Percentiles rank a stretch among this genome's conserved stretches.
Conservation (phyloP, 1,284 basidiomycete species). For the Ganoderma meredithae region DNA sequence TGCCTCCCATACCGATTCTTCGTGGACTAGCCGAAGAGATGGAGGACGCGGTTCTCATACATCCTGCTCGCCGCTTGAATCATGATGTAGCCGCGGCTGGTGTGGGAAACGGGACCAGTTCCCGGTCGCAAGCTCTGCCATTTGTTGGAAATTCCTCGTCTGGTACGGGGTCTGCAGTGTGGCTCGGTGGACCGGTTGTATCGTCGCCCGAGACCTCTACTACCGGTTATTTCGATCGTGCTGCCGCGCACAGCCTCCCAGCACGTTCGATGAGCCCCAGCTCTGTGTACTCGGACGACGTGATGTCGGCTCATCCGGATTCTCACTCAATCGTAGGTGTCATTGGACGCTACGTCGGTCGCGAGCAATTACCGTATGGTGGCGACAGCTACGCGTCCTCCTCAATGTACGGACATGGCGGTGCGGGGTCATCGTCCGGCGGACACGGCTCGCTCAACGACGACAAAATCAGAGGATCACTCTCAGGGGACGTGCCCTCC, state of each 20-base stretch:
- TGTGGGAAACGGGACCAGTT: background rate
- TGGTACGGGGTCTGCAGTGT: slow-evolving; percentile 34
- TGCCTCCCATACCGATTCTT: slow-evolving; percentile 24
- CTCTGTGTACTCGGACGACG: slow-evolving; percentile 28
- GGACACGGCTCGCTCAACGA: slow-evolving; percentile 29
- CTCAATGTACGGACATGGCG: slow-evolving; percentile 24
- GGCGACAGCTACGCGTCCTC: slow-evolving; percentile 23
- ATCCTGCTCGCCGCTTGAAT: slow-evolving; percentile 27
- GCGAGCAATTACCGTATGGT: slow-evolving; percentile 30
- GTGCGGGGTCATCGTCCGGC: slow-evolving; percentile 24
- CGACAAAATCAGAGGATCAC: slow-evolving; percentile 24
- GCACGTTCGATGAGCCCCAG: slow-evolving; percentile 24
- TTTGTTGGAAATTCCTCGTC: slow-evolving; percentile 11
- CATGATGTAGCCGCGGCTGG: slow-evolving; percentile 20
- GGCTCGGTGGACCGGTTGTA: slow-evolving; percentile 34
- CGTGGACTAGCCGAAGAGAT: slow-evolving; percentile 6
- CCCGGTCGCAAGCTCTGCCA: background rate
- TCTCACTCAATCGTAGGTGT: slow-evolving; percentile 14
- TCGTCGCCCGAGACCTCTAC: slow-evolving; percentile 21
- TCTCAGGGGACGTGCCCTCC: slow-evolving; percentile 19
- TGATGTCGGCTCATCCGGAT: background rate
- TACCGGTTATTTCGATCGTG: background rate
- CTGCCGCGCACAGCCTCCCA: slow-evolving; percentile 13
- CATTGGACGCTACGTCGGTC: background rate
- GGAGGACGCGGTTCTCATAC: slow-evolving; percentile 32